Evolutionary conservation across 495 filamentous ascomycete genomes (phyloP), one percentile per base, ranked within the genome.

Genomic region (Copromyces sp.): DNA sequence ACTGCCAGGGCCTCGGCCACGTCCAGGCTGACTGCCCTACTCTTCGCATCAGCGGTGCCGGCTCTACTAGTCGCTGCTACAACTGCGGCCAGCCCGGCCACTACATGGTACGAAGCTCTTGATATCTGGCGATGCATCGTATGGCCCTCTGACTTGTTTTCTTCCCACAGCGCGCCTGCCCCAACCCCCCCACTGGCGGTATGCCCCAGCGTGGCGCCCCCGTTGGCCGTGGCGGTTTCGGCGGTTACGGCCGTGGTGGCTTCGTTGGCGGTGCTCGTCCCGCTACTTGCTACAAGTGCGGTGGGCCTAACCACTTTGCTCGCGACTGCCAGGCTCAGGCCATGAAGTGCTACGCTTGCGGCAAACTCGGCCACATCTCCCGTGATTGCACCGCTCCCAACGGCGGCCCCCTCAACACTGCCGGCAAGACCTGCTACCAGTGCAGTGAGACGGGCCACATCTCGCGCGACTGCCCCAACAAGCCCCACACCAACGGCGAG

Each of bases 291-390:
- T 98, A 98, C 88, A 98, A 98, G 87, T 99, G 96, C 82, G 96
- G 96, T 77, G 95, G 95, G 14, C 96, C 95, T 68, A 99, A 99
- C 86, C 96, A 99, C 83, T 99, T 93, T 78, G 95, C 96, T 69
- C 92, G 96, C 74, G 96, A 99, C 81, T 99, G 96, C 87, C 96
- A 99, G 85, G 95, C 95, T 74, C 96, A 98, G 84, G 94, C 95
- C 71, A 97, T 97, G 94, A 99, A 99, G 84, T 99, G 96, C 88
- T 99, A 98, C 82, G 95, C 96, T 75, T 99, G 96, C 81, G 96
- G 96, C 80, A 99, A 99, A 85, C 89, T 97, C 69, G 95, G 95
- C 61, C 95, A 99, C 85, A 98, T 98, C 82, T 97, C 93, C 32
- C 90, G 95, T 75, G 95, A 99, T 84, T 99, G 95, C 86, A 97